These are phyloP conservation scores for Paracorniculantispora psalliotae DNA, from an alignment of 2,329 filamentous ascomycete species.

Conservation along the genomic window DNA sequence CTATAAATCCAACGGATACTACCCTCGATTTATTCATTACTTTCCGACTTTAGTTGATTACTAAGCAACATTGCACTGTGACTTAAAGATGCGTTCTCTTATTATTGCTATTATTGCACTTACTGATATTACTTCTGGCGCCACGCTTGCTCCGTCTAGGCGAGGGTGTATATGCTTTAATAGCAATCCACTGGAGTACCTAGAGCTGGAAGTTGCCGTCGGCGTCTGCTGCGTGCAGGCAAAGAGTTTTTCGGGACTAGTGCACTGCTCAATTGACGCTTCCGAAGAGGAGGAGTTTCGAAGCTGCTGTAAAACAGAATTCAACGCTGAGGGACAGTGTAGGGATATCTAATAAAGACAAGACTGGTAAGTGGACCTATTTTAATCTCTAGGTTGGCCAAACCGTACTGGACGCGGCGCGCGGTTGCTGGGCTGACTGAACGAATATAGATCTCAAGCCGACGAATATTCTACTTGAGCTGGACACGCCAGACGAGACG, in stretches of 20 bases:
- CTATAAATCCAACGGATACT: too few species aligned
- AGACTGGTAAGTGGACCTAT: too few species aligned
- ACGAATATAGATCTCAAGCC: neutral
- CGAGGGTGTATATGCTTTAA: neutral
- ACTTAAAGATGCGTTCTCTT: neutral
- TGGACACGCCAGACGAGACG: neutral
- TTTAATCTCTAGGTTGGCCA: neutral
- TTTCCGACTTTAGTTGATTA: too few species aligned
- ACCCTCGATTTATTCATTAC: too few species aligned
- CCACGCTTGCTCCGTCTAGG: neutral
- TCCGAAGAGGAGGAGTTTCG: constrained; percentile 25
- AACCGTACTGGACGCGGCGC: too few species aligned
- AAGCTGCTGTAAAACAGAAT: constrained; percentile 14
- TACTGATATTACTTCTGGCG: neutral
- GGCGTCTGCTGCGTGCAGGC: neutral
- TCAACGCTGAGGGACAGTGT: neutral
- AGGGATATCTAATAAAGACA: neutral
- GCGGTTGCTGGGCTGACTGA: neutral
- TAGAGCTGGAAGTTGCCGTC: neutral
- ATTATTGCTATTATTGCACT: neutral
- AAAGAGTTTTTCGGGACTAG: constrained; percentile 16
- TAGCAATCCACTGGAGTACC: neutral
- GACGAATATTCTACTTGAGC: constrained; percentile 4
- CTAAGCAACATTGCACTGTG: too few species aligned
- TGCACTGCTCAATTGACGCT: constrained; percentile 3